Evolutionary conservation across 495 filamentous ascomycete genomes (phyloP).

Genomic region (Cercophora newfieldiana): DNA sequence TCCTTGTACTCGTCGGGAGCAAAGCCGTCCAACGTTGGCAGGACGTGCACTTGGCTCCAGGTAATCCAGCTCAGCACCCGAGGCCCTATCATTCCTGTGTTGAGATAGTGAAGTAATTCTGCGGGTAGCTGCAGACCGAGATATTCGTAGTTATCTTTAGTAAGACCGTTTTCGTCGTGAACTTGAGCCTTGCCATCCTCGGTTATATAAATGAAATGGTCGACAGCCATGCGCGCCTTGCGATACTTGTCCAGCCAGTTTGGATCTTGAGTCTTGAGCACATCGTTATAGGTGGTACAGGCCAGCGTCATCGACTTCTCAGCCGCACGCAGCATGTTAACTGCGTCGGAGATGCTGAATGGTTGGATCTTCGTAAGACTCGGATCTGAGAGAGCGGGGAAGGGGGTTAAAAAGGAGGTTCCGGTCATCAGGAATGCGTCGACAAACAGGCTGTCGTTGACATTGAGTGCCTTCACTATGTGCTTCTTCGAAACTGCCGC

Average conservation of each 20-base stretch:
- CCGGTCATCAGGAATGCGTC: conserved; percentile 85
- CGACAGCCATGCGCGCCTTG: conserved; percentile 77
- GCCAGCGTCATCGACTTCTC: conserved; percentile 62
- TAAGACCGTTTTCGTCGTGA: conserved; percentile 65
- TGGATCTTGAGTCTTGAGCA: conserved; percentile 64
- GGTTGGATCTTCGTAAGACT: conserved; percentile 47
- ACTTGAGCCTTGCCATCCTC: conserved; percentile 72
- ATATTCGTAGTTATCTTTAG: conserved; percentile 82
- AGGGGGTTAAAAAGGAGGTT: conserved; percentile 71
- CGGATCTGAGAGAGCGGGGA: conserved; percentile 68
- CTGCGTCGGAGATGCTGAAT: conserved; percentile 64
- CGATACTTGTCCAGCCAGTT: conserved; percentile 83
- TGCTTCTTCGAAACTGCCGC: conserved; percentile 69
- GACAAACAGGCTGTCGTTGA: conserved; percentile 71
- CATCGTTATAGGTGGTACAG: conserved; percentile 69
- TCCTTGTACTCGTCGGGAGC: conserved; percentile 77
- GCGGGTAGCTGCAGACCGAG: conserved; percentile 85
- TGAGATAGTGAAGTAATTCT: conserved; percentile 90
- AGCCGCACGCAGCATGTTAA: conserved; percentile 68
- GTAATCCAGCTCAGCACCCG: conserved; percentile 79
- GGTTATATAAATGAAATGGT: conserved; percentile 81
- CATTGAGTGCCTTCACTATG: conserved; percentile 67
- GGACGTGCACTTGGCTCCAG: conserved; percentile 70
- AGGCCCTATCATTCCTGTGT: conserved; percentile 74
- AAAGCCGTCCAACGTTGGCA: conserved; percentile 78